Evolutionary conservation across 257 asterid genomes (phyloP), one percentile per base, ranked within the genome.

Genomic region (Paulownia fortunei): DNA sequence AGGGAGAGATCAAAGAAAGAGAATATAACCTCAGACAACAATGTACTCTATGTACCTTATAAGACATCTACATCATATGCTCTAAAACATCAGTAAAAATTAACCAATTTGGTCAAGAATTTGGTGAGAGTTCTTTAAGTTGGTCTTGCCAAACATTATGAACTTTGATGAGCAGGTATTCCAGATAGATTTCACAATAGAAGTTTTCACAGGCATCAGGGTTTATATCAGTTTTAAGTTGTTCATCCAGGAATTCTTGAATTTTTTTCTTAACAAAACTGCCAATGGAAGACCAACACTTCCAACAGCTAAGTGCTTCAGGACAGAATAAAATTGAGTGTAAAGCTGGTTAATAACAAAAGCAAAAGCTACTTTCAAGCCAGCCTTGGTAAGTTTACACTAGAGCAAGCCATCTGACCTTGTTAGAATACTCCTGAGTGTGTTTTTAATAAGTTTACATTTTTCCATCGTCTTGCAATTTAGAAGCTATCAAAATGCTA

Each of bases 341-440:
- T 61, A 60, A 24, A 74, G 44, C 47, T 26, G 49, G 18, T 18
- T 3, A 36, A 5, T 34, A 10, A 74, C 11, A 30, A 47, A 37
- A 19, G 2, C 3, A n/a, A 37, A 39, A 37, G 34, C 71, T 71
- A 51, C 36, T 52, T 71, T 11, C 30, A 27, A 42, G 30, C 42
- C 5, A 16, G 44, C 41, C 6, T 49, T 24, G 36, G 58, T 27
- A 76, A 63, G 10, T 52, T 64, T 8, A 36, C 3, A 8, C 42
- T 34, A 76, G 9, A 54, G 26, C 75, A 69, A 58, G 51, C 27
- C 19, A 69, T 71, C 63, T 9, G 37, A 58, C 55, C 47, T 12
- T 30, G 9, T 59, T 6, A 11, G 21, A 41, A 19, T 37, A 51
- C 49, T 27, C 44, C 69, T 3, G 1, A 10, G 26, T 24, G 15